Evolutionary conservation across 805 yeast genomes (phyloP).

Genomic region (Yamadazyma kitorensis): DNA sequence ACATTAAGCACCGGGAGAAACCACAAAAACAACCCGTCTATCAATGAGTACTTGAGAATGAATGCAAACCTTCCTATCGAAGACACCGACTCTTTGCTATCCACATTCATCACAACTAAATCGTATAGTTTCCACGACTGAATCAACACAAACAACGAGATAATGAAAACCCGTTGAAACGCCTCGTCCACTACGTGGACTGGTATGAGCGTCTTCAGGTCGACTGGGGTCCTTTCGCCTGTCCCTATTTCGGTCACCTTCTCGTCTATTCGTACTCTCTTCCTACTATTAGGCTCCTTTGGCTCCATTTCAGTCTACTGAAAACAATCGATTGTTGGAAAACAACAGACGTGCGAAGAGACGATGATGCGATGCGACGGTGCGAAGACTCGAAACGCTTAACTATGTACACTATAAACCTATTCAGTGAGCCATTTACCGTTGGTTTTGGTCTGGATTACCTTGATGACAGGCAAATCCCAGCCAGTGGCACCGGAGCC

Average conservation of each 20-base stretch:
- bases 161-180: constrained; percentile 67
- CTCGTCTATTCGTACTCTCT: constrained; percentile 14
- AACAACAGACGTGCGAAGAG: too few species aligned
- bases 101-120: constrained; percentile 54
- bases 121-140: constrained; percentile 87
- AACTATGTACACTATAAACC: neutral
- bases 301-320: too few species aligned
- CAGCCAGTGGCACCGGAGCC: constrained; percentile 88
- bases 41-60: constrained; percentile 63
- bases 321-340: too few species aligned
- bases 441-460: constrained; percentile 60
- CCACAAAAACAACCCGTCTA: constrained; percentile 73
- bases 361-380: too few species aligned
- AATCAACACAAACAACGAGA: constrained; percentile 66
- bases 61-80: constrained; percentile 51
- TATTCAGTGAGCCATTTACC: constrained; percentile 62
- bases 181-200: constrained; percentile 64
- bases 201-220: constrained; percentile 50
- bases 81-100: constrained; percentile 18
- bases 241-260: constrained; percentile 10
- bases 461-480: constrained; percentile 81
- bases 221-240: constrained; percentile 1
- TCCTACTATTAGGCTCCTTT: too few species aligned
- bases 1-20: constrained; percentile 70
- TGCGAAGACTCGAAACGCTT: neutral